Evolutionary conservation across 2,329 filamentous ascomycete species (phyloP), one percentile per base, ranked within the genome.

Genomic region (Penicillium sp.): DNA sequence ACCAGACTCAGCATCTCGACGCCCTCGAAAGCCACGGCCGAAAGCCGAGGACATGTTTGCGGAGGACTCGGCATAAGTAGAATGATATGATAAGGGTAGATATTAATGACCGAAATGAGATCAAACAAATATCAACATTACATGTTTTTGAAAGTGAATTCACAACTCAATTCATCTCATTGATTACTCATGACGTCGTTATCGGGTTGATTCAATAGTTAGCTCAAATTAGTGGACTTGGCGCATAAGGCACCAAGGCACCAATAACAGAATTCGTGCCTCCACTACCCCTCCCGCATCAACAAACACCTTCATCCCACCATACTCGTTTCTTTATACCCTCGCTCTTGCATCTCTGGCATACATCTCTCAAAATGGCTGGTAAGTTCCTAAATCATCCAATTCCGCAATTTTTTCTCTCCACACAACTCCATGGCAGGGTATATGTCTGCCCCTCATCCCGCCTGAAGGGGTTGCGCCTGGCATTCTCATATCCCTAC

Each of bases 41-140:
- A 86, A 87, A 64, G 90, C 91, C 4, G 89, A 90, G 64, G 91
- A 95, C 70, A 93, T 95, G 90, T 96, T 95, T 83, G 90, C 89
- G 11, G 90, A 88, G 4, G 90, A 90, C 64, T 83, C 79, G 1
- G 79, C 83, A 50, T 78, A 55, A 74, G 46, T 21, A 43, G 29
- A 50, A 51, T 42, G 26, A 10, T 27, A 26, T 50, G 5, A 42
- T 13, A 44, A 53, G 53, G 45, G 49, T 57, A 63, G 58, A 57
- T 60, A 56, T 60, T 57, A 60, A 62, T 50, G 26, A 60, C 39
- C 54, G 50, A 50, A 64, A 61, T 61, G 56, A 60, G 57, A 63
- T 47, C 46, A 50, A 55, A 25, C 31, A 39, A 19, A 19, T 19
- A 19, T 19, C 19, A 19, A 19, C 19, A 19, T 19, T 19, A 19